Conservation (phyloP, 192 early-diverging fungal species). For the Coemansia sp. region DNA sequence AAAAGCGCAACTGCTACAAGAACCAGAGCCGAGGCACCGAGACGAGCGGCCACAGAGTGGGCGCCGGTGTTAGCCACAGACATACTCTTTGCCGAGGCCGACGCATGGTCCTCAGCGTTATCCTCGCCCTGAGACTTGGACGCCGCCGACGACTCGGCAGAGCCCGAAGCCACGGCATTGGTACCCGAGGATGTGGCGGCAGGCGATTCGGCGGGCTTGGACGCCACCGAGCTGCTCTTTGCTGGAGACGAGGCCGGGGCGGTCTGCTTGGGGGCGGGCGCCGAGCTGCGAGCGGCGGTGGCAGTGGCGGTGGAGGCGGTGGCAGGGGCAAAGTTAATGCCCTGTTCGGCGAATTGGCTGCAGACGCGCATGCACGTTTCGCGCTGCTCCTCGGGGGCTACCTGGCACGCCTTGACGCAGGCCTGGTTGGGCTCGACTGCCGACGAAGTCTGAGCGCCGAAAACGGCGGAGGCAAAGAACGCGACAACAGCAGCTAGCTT, state of each 20-base stretch:
- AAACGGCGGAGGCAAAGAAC: background rate
- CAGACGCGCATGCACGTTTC: slow-evolving; percentile 35
- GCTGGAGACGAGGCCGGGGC: background rate
- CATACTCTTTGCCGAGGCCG: background rate
- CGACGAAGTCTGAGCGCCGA: slow-evolving; percentile 1
- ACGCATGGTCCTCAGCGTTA: slow-evolving; percentile 14
- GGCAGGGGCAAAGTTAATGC: slow-evolving; percentile 12
- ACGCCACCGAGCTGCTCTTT: slow-evolving; percentile 1
- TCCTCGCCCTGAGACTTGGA: slow-evolving; percentile 16
- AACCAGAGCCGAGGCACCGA: slow-evolving; percentile 3
- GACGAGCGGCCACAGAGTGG: background rate
- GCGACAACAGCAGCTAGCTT: slow-evolving; percentile 10
- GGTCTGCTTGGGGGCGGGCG: background rate
- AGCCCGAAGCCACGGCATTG: background rate
- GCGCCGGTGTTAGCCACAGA: background rate
- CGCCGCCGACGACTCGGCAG: background rate
- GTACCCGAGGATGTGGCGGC: background rate
- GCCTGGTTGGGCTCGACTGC: slow-evolving; percentile 2
- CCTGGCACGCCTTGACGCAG: slow-evolving; percentile 31
- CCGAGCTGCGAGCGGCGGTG: background rate
- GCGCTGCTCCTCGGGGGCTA: slow-evolving; percentile 27
- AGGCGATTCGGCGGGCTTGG: background rate
- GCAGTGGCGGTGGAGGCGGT: slow-evolving; percentile 5
- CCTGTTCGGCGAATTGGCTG: slow-evolving; percentile 32
- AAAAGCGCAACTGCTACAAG: slow-evolving; percentile 1